Percentiles rank a stretch among this genome's conserved stretches.
phyloP scores from a whole-genome alignment of 1,139 yeast genomes.

The Debaryomyces subglobosus region DNA sequence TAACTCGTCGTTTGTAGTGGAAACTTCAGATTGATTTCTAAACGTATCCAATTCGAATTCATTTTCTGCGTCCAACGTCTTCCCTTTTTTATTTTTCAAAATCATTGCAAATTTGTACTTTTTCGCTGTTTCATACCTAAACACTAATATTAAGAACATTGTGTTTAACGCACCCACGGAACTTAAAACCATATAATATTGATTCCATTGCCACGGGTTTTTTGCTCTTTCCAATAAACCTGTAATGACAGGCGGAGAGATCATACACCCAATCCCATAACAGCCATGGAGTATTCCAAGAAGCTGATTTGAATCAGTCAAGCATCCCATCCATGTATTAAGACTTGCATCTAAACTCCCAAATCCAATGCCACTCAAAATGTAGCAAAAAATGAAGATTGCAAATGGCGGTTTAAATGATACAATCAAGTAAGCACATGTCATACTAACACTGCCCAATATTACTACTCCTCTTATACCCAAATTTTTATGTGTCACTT shows the following conservation, averaged over 20 bases:
- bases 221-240: constrained; percentile 34
- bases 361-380: constrained; percentile 57
- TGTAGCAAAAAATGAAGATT: constrained; percentile 38
- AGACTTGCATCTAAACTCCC: constrained; percentile 65
- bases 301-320: constrained; percentile 60
- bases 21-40: constrained; percentile 14
- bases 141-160: constrained; percentile 29
- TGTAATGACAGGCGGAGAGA: constrained; percentile 64
- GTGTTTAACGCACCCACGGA: constrained; percentile 27
- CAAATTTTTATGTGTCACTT: constrained; percentile 30
- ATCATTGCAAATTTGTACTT: constrained; percentile 48
- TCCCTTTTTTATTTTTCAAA: constrained; percentile 17
- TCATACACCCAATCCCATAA: constrained; percentile 70
- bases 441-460: constrained; percentile 36
- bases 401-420: constrained; percentile 39
- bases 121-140: constrained; percentile 55
- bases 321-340: constrained; percentile 60
- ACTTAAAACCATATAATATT: constrained; percentile 45
- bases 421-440: constrained; percentile 29
- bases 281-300: constrained; percentile 69
- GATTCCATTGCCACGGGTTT: constrained; percentile 51
- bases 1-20: constrained; percentile 14
- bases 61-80: constrained; percentile 2
- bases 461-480: constrained; percentile 45
- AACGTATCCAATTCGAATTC: constrained; percentile 16